Evolutionary conservation across 768 basidiomycete species (phyloP), one percentile per base, ranked within the genome.

Genomic region (Boletales sp.): DNA sequence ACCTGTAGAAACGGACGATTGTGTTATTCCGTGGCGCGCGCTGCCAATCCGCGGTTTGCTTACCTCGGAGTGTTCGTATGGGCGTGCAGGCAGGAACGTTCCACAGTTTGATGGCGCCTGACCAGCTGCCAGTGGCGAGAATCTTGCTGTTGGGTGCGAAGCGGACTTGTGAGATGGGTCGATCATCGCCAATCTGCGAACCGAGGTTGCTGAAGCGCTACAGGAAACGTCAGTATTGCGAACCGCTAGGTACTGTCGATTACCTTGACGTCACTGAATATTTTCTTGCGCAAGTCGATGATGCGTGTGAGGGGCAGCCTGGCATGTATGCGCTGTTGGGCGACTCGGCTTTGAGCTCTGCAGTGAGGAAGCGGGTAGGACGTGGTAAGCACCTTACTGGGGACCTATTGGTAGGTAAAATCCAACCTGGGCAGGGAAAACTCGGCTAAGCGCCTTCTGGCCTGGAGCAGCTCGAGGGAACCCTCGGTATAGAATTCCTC

Each of bases 401-500:
- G 69, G 62, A 71, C 75, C 73, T 72, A 77, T 75, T 61, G 71
- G 71, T 69, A 79, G 75, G 67, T 74, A 74, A 81, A 82, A 81
- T 80, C 81, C 72, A 79, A 96, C 94, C 93, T 90, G 72, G 90
- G 88, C 57, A 98, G 78, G 65, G 96, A 98, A 73, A 84, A 98
- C 69, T 92, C 89, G 50, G 94, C 94, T 63, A 98, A 81, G 58
- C 76, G 81, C 67, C 88, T 78, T 56, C 96, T 81, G 34, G 93
- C 86, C 63, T 88, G 84, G 44, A 96, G 75, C 51, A 99, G 79
- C 57, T 90, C 91, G 18, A 92, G 75, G 5, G 91, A 84, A 7
- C 96, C 95, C 21, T 87, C 87, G 7, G 94, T 87, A 68, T 94
- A 98, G 74, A 98, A 99, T 65, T 99, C 96, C 66, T 90, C 86